A percentile compares a stretch with the other conserved stretches of the same genome.
Evolutionary conservation across 2,329 filamentous ascomycete genomes (phyloP).

Genomic region (Cryphonectria radicalis): DNA sequence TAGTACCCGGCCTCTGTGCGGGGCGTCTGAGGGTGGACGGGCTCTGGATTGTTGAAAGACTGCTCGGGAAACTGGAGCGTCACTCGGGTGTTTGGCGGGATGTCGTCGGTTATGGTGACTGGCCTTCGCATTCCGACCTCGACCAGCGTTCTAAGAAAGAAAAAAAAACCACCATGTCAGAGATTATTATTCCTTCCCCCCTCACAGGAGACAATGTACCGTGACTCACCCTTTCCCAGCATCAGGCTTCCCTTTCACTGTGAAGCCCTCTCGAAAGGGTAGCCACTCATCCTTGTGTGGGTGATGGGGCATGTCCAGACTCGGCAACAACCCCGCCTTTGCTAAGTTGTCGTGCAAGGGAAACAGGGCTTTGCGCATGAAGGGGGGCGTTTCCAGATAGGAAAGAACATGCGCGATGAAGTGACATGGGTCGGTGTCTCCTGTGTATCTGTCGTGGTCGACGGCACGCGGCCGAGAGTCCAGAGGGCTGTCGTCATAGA

Average conservation of each 20-base stretch:
- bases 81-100: conserved; percentile 73
- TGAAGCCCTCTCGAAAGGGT: conserved; percentile 78
- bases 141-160: conserved; percentile 53
- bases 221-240: conserved; percentile 41
- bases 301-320: conserved; percentile 85
- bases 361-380: conserved; percentile 77
- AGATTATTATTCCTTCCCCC: neutral
- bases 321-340: conserved; percentile 73
- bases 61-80: conserved; percentile 68
- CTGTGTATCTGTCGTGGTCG: conserved; percentile 63
- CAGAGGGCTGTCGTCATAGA: conserved; percentile 72
- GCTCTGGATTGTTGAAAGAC: conserved; percentile 53
- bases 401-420: conserved; percentile 79
- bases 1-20: conserved; percentile 80
- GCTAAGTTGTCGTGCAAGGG: conserved; percentile 78
- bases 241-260: conserved; percentile 51
- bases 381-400: conserved; percentile 83
- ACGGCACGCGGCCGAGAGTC: conserved; percentile 51
- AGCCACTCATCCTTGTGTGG: conserved; percentile 77
- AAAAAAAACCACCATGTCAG: neutral
- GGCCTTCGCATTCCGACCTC: conserved; percentile 62
- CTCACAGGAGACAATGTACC: neutral
- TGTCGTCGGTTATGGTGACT: conserved; percentile 59
- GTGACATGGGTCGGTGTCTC: conserved; percentile 75
- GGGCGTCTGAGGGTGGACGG: conserved; percentile 70